A percentile compares a stretch with the other conserved stretches of the same genome.
phyloP scores from a whole-genome alignment of 2,329 filamentous ascomycete genomes.

The Acephala macrosclerotiorum region DNA sequence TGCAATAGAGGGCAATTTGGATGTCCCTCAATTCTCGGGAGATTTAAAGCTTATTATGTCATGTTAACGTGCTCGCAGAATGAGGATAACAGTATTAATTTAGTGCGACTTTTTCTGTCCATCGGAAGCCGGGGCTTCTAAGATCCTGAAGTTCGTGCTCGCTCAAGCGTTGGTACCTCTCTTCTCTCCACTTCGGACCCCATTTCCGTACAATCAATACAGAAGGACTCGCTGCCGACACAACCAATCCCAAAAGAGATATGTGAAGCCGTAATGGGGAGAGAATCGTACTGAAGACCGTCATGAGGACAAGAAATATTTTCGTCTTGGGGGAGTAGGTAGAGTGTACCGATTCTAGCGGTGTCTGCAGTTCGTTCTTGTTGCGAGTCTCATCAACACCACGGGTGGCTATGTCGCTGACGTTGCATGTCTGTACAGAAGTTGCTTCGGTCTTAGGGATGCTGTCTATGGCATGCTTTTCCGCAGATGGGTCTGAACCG shows the following conservation, averaged over 20 bases:
- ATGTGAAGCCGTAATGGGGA: slow-evolving; percentile 9
- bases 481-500: background rate
- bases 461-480: background rate
- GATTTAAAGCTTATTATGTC: no score
- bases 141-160: background rate
- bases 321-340: background rate
- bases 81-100: no score
- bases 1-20: no score
- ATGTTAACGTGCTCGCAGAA: no score
- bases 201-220: slow-evolving; percentile 1
- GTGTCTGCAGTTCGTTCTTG: background rate
- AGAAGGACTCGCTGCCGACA: slow-evolving; percentile 6
- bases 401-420: background rate
- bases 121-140: no score
- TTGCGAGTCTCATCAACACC: background rate
- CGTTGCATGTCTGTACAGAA: no score
- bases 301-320: background rate
- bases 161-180: slow-evolving; percentile 7
- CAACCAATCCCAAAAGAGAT: slow-evolving; percentile 6
- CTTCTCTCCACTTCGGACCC: slow-evolving; percentile 7
- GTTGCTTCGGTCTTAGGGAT: background rate
- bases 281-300: background rate
- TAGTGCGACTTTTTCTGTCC: no score
- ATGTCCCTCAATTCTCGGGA: no score
- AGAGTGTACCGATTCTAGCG: background rate